Evolutionary conservation across 208 protist species (phyloP).

Genomic region (Leishmania arabica): DNA sequence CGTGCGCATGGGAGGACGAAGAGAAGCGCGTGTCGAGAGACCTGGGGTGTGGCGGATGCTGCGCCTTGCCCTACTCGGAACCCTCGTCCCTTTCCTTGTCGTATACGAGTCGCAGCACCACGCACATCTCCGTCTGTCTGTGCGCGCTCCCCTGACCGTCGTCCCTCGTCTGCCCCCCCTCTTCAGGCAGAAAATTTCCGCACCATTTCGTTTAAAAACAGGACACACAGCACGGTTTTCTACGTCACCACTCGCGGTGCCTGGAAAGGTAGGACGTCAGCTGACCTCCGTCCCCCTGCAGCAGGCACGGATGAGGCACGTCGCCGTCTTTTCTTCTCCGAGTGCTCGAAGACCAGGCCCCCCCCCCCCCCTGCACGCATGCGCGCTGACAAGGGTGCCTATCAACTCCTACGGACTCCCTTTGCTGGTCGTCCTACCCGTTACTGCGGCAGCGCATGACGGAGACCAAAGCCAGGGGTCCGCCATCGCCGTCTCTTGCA

Average conservation of each 20-base stretch:
- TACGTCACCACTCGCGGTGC: not conserved
- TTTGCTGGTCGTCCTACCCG: not conserved
- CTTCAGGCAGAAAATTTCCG: not conserved
- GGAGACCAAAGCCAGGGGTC: not conserved
- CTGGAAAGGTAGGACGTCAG: not conserved
- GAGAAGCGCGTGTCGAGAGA: not conserved
- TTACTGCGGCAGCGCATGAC: not conserved
- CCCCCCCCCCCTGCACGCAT: not conserved
- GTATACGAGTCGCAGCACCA: not conserved
- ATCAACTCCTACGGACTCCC: not conserved
- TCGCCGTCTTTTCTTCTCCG: not conserved
- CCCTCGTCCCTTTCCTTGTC: not conserved
- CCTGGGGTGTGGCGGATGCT: not conserved
- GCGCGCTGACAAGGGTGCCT: too few species aligned
- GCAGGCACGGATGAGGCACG: not conserved
- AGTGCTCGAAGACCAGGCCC: not conserved
- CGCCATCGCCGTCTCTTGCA: not conserved
- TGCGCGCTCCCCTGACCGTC: not conserved
- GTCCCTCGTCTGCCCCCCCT: not conserved
- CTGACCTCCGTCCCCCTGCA: too few species aligned
- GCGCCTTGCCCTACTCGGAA: not conserved
- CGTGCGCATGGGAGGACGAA: not conserved
- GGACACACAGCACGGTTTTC: not conserved
- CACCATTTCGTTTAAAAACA: not conserved
- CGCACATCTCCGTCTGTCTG: not conserved